Evolutionary conservation across 495 filamentous ascomycete species (phyloP).

Genomic region (Cudoniella acicularis): DNA sequence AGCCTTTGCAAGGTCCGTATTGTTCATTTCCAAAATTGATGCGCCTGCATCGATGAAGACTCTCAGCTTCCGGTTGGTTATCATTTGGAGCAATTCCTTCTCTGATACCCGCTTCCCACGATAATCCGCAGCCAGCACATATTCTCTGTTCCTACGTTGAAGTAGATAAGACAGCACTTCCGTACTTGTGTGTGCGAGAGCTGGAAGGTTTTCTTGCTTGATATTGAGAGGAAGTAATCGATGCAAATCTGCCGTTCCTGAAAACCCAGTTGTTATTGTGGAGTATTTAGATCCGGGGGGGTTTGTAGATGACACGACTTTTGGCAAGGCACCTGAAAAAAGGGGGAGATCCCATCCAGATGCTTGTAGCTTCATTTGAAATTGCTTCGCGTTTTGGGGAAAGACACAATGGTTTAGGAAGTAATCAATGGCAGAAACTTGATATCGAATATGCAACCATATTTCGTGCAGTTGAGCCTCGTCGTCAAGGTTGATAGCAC

Average conservation of each 20-base stretch:
- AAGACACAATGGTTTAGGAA: constrained; percentile 55
- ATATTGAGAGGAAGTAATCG: constrained; percentile 47
- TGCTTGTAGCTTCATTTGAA: constrained; percentile 48
- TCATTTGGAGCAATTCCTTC: constrained; percentile 29
- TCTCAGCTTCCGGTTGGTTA: constrained; percentile 31
- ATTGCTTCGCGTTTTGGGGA: constrained; percentile 47
- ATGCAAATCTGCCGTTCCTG: constrained; percentile 51
- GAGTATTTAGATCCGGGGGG: background rate
- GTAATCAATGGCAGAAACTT: constrained; percentile 41
- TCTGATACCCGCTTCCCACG: constrained; percentile 34
- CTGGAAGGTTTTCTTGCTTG: constrained; percentile 45
- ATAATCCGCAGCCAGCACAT: constrained; percentile 29
- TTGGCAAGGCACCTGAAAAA: constrained; percentile 17
- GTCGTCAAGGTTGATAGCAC: constrained; percentile 49
- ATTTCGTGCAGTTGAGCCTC: constrained; percentile 39
- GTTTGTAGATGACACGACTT: background rate
- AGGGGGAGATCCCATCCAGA: constrained; percentile 55
- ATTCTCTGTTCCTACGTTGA: constrained; percentile 37
- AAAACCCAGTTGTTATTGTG: constrained; percentile 47
- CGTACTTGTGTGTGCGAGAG: constrained; percentile 46
- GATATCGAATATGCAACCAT: constrained; percentile 34
- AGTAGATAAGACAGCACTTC: constrained; percentile 51
- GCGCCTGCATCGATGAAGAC: constrained; percentile 52
- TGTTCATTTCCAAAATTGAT: constrained; percentile 45
- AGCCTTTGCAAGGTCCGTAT: constrained; percentile 33